Evolutionary conservation across 225 moss, liverwort and hornwort genomes (phyloP).

Genomic region (Polytrichum commune): DNA sequence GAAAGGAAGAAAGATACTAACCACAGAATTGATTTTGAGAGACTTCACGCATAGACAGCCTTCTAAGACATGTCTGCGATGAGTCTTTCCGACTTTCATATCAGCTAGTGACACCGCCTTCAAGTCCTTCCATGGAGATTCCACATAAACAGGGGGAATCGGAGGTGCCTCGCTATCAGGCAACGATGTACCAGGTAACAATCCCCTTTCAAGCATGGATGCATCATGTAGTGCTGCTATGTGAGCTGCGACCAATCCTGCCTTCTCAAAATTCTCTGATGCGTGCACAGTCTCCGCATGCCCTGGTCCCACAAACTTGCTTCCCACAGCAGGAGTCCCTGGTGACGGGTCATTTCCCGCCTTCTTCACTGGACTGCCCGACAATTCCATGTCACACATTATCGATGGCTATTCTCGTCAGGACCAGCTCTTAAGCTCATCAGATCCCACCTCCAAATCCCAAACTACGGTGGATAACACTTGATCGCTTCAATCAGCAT

Average conservation of each 20-base stretch:
- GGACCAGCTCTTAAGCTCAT: background rate
- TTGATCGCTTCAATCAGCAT: constrained; percentile 46
- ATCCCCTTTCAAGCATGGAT: constrained; percentile 69
- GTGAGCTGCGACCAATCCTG: constrained; percentile 62
- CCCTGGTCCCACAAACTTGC: constrained; percentile 42
- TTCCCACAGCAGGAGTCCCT: constrained; percentile 12
- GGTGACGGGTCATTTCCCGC: constrained; percentile 14
- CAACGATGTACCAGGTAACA: constrained; percentile 52
- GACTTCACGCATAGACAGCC: constrained; percentile 72
- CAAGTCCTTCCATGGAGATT: constrained; percentile 53
- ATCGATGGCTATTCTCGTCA: constrained; percentile 3
- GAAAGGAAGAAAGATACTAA: constrained; percentile 3
- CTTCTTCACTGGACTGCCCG: constrained; percentile 18
- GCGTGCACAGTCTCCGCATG: constrained; percentile 50
- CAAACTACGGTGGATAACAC: constrained; percentile 29
- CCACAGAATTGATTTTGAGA: constrained; percentile 65
- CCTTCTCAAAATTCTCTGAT: constrained; percentile 69
- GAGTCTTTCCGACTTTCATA: constrained; percentile 89
- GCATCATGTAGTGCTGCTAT: constrained; percentile 75
- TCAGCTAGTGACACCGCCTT: constrained; percentile 47
- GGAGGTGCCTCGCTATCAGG: constrained; percentile 43
- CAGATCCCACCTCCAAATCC: constrained; percentile 14
- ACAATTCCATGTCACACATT: constrained; percentile 17
- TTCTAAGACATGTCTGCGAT: constrained; percentile 64
- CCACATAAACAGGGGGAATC: constrained; percentile 45